Conservation (phyloP, 2,329 filamentous ascomycete genomes). For the Aspergillus cejpii region DNA sequence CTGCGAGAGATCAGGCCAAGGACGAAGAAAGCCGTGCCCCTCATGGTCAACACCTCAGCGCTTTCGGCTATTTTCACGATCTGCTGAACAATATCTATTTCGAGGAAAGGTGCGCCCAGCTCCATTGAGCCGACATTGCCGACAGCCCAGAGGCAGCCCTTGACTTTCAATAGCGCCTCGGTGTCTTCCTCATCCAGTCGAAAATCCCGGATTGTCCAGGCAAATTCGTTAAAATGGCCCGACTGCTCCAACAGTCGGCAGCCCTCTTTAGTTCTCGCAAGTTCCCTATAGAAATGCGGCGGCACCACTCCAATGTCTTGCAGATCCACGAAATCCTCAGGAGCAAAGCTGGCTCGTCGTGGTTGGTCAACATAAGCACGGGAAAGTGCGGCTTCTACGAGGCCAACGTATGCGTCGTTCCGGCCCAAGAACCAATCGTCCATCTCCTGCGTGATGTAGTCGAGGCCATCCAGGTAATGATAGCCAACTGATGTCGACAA, state of each 20-base stretch:
- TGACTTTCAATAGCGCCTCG: constrained; percentile 85
- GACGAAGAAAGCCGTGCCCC: constrained; percentile 95
- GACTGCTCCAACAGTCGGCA: constrained; percentile 86
- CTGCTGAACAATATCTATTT: constrained; percentile 76
- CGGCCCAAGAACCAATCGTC: constrained; percentile 98
- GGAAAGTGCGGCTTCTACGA: constrained; percentile 93
- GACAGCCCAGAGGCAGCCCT: constrained; percentile 94
- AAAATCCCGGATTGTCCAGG: constrained; percentile 77
- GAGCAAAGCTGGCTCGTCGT: constrained; percentile 44
- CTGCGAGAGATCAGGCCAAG: constrained; percentile 88
- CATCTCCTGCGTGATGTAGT: constrained; percentile 99
- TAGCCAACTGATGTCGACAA: constrained; percentile 94
- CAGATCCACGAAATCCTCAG: constrained; percentile 56
- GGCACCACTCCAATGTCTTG: constrained; percentile 60
- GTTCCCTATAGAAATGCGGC: constrained; percentile 95
- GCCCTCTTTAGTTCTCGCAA: constrained; percentile 86
- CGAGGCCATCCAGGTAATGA: constrained; percentile 90
- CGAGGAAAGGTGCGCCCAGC: constrained; percentile 86
- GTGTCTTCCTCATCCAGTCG: constrained; percentile 76
- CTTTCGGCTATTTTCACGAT: constrained; percentile 83
- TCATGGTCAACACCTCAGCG: constrained; percentile 83
- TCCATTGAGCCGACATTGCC: constrained; percentile 99
- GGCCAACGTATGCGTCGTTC: constrained; percentile 89
- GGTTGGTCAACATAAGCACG: constrained; percentile 62
- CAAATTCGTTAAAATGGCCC: constrained; percentile 93